Evolutionary conservation across 768 basidiomycete genomes (phyloP), one percentile per base, ranked within the genome.

Genomic region (Heimioporus sp.): DNA sequence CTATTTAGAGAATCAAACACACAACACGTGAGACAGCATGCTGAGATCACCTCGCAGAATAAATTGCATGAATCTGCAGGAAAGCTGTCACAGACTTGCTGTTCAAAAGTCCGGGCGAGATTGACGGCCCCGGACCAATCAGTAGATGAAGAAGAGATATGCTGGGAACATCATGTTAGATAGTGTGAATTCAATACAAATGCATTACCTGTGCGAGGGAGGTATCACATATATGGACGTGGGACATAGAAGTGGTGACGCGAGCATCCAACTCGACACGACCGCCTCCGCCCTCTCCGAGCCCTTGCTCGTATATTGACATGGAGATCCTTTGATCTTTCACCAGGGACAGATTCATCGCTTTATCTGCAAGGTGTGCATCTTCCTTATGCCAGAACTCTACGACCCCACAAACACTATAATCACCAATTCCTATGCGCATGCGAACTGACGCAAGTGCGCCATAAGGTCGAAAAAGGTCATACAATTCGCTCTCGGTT

Each of bases 301-400:
- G n/a, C n/a, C 81, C 80, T 55, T 87, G 86, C n/a, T n/a, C n/a
- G 65, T 87, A 92, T 38, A 87, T 65, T 59, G 90, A 87, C 5
- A 93, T 87, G 8, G 87, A 83, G 55, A 92, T 92, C 62, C 90
- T 91, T 63, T 87, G 85, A 11, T 88, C 90, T 37, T 87, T 86
- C 15, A 93, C 74, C 40, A 92, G 90, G 15, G 85, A 80, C 58
- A 87, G 91, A 68, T 92, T 90, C 81, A 93, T 78, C 3, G 85
- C 83, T 37, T 86, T 84, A 62, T 93, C 90, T 0, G 89, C 91
- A 20, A 77, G 72, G 21, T 81, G 79, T 9, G 89, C 91, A 62
- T 93, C 90, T 35, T 89, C 87, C 66, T 93, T 91, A 50, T 85
- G 80, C 88, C 89, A 92, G 66, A 88, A 93, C 66, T 93, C 89